These are phyloP conservation scores for Pyrenochaeta sp. DNA, from an alignment of 2,329 filamentous ascomycete genomes.

Conservation along the genomic window DNA sequence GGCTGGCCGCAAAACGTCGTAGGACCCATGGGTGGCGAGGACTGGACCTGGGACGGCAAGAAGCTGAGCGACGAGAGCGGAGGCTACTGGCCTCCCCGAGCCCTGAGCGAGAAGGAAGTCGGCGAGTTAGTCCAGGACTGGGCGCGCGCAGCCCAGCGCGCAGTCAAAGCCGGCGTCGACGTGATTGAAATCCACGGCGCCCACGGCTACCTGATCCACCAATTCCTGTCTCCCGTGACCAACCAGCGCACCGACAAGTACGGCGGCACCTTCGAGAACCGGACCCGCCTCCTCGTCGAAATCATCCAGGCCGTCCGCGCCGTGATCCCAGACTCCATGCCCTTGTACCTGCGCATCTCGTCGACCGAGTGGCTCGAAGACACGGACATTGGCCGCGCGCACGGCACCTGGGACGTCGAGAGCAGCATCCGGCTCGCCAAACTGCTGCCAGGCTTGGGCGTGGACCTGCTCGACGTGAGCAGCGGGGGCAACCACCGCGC, in stretches of 20 bases:
- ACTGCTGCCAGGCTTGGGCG: slow-evolving; percentile 49
- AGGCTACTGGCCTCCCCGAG: slow-evolving; percentile 48
- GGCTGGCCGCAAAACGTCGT: slow-evolving; percentile 48
- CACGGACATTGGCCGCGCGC: slow-evolving; percentile 35
- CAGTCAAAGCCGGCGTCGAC: slow-evolving; percentile 46
- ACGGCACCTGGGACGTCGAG: slow-evolving; percentile 51
- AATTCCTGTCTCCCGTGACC: slow-evolving; percentile 51
- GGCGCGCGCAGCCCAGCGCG: slow-evolving; percentile 46
- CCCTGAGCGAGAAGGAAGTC: slow-evolving; percentile 50
- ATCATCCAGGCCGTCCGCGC: slow-evolving; percentile 48
- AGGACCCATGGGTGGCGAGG: slow-evolving; percentile 47
- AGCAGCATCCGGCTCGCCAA: slow-evolving; percentile 51
- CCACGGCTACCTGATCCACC: slow-evolving; percentile 53
- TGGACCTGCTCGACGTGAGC: slow-evolving; percentile 57
- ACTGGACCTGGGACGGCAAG: slow-evolving; percentile 50
- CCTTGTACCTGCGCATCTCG: slow-evolving; percentile 46
- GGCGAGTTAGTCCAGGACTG: slow-evolving; percentile 49
- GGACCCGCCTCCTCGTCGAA: slow-evolving; percentile 50
- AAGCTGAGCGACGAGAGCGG: slow-evolving; percentile 35
- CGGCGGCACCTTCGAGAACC: slow-evolving; percentile 52
- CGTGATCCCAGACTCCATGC: slow-evolving; percentile 43
- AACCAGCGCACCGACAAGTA: slow-evolving; percentile 54
- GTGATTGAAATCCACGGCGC: slow-evolving; percentile 54
- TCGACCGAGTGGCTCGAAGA: slow-evolving; percentile 49
- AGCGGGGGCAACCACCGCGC: slow-evolving; percentile 54